A percentile compares a stretch with the other conserved stretches of the same genome.
Conservation (phyloP, 1,284 basidiomycete genomes). For the Amylostereum areolatum region DNA sequence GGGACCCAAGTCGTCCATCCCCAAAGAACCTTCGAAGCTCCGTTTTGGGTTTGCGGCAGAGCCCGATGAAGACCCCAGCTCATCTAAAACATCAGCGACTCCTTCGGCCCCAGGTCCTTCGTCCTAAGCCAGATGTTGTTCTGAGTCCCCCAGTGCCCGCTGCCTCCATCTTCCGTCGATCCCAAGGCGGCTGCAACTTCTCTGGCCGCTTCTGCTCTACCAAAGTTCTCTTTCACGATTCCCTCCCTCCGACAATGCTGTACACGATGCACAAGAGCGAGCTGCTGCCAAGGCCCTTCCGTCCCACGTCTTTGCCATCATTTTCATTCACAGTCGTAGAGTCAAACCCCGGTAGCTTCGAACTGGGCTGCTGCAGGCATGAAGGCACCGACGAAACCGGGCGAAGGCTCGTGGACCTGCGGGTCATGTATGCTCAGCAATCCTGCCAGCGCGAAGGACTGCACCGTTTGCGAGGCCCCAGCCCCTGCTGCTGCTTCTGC, state of each 20-base stretch:
- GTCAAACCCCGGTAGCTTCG: constrained; percentile 1
- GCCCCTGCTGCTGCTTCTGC: constrained; percentile 17
- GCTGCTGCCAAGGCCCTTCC: constrained; percentile 1
- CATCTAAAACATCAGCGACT: background rate
- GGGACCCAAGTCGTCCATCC: constrained; percentile 40
- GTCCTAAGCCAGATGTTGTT: no score
- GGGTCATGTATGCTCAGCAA: constrained; percentile 40
- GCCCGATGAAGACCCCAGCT: constrained; percentile 6
- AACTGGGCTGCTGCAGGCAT: constrained; percentile 25
- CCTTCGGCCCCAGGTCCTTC: no score
- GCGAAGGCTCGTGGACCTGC: constrained; percentile 38
- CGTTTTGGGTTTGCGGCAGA: constrained; percentile 32
- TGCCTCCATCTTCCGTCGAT: constrained; percentile 12
- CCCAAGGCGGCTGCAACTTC: constrained; percentile 25
- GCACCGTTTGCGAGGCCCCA: no score
- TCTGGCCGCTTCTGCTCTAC: constrained; percentile 26
- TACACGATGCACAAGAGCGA: constrained; percentile 7
- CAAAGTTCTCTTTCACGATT: constrained; percentile 35
- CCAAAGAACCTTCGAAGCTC: constrained; percentile 69
- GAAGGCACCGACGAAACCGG: constrained; percentile 12
- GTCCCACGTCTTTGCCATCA: constrained; percentile 6
- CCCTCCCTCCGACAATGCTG: background rate
- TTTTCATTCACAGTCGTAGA: constrained; percentile 10
- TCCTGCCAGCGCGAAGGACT: background rate
- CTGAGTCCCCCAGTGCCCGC: no score